Evolutionary conservation across 805 yeast genomes (phyloP).

Genomic region (Starmerella apicola): DNA sequence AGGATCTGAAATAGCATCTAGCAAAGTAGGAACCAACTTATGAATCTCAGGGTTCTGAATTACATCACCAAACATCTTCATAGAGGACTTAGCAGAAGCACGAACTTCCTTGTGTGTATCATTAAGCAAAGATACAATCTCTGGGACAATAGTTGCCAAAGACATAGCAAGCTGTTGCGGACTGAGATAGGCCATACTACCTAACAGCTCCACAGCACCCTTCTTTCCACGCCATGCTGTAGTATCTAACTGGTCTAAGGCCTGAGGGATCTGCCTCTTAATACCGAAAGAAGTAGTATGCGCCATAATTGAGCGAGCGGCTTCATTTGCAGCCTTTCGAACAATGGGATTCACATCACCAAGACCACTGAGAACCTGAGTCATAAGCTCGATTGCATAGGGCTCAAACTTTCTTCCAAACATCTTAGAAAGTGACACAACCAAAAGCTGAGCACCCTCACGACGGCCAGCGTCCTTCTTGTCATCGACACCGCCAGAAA

Average conservation of each 20-base stretch:
- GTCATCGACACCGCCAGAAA: conserved; percentile 79
- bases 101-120: conserved; percentile 96
- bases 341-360: conserved; percentile 84
- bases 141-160: conserved; percentile 82
- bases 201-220: conserved; percentile 90
- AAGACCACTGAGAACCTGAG: conserved; percentile 61
- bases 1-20: conserved; percentile 93
- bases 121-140: conserved; percentile 85
- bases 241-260: conserved; percentile 73
- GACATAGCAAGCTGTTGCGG: conserved; percentile 89
- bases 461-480: conserved; percentile 60
- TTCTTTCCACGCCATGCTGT: conserved; percentile 92
- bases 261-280: conserved; percentile 79
- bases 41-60: conserved; percentile 96
- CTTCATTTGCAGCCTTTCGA: conserved; percentile 74
- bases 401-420: conserved; percentile 82
- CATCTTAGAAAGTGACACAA: conserved; percentile 69
- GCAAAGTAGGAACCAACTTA: conserved; percentile 69
- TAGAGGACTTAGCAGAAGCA: conserved; percentile 80
- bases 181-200: conserved; percentile 95
- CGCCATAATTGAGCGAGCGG: conserved; percentile 81
- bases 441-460: conserved; percentile 78
- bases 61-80: conserved; percentile 90
- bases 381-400: conserved; percentile 77
- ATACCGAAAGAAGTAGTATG: conserved; percentile 88